phyloP scores from a whole-genome alignment of 495 filamentous ascomycete species.

The Aspergillus haitiensis region DNA sequence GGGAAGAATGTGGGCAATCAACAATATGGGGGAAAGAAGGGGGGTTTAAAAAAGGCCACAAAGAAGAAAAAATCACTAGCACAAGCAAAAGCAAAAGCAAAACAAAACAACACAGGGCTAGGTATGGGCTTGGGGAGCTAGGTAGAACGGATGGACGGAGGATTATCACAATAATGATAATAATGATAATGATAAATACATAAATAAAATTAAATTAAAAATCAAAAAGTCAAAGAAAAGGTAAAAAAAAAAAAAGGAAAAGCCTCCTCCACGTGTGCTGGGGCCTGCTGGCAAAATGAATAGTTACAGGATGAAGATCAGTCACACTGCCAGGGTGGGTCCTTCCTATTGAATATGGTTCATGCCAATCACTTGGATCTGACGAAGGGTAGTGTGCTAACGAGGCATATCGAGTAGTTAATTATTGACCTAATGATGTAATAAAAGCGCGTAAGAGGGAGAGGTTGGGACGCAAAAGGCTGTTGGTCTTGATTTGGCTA shows the following conservation, averaged over 20 bases:
- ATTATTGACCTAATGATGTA: no score
- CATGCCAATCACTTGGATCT: neutral
- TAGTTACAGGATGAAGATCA: neutral
- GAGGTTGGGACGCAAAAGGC: no score
- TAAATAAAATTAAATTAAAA: neutral
- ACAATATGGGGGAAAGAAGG: conserved; percentile 6
- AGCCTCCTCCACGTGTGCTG: conserved; percentile 15
- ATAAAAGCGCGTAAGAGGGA: no score
- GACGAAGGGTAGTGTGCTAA: no score
- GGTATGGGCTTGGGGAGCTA: no score
- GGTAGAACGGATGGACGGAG: neutral
- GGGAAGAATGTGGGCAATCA: conserved; percentile 10
- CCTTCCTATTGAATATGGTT: conserved; percentile 4
- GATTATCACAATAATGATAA: neutral
- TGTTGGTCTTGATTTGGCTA: no score
- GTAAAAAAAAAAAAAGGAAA: neutral
- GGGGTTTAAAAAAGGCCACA: conserved; percentile 9
- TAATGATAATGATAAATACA: neutral
- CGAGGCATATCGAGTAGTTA: no score
- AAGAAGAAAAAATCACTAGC: no score
- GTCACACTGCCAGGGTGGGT: neutral
- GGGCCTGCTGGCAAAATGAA: neutral
- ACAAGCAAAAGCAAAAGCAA: conserved; percentile 11
- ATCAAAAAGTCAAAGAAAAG: no score
- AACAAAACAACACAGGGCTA: neutral